A percentile compares a stretch with the other conserved stretches of the same genome.
These are phyloP conservation scores for Boechera divaricarpa DNA, from an alignment of 345 rosid species.

Conservation along the genomic window DNA sequence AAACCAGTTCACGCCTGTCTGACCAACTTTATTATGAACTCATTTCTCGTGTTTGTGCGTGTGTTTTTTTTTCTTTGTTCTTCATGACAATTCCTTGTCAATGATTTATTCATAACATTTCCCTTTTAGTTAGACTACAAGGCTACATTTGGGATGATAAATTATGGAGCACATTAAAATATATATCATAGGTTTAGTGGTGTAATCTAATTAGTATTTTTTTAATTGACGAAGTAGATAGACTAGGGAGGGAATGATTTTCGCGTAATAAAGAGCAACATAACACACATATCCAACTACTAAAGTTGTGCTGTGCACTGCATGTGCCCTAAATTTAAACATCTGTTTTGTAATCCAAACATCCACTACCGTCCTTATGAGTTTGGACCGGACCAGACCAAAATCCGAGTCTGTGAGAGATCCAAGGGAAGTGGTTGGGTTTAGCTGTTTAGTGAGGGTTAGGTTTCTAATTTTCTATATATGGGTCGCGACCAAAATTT, in stretches of 20 bases:
- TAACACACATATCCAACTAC: slow-evolving; percentile 19
- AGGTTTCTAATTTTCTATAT: neutral
- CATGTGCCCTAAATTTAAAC: slow-evolving; percentile 22
- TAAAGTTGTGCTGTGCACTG: slow-evolving; percentile 6
- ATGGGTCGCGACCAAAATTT: slow-evolving; percentile 26
- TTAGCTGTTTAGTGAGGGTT: slow-evolving; percentile 9
- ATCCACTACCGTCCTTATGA: slow-evolving; percentile 1
- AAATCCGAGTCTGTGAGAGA: slow-evolving; percentile 18
- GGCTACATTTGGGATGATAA: neutral
- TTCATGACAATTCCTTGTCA: neutral
- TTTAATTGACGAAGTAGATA: neutral
- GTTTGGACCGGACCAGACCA: neutral
- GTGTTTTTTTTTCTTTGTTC: neutral
- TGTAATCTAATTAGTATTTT: neutral
- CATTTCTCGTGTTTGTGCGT: slow-evolving; percentile 17
- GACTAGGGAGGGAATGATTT: neutral
- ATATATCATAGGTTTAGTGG: neutral
- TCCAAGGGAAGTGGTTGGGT: slow-evolving; percentile 34
- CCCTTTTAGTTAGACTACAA: neutral
- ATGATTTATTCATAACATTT: neutral
- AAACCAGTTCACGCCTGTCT: slow-evolving; percentile 16
- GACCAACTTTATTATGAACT: slow-evolving; percentile 23
- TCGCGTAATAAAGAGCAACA: slow-evolving; percentile 20
- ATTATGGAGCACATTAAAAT: neutral
- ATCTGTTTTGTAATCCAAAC: neutral